Evolutionary conservation across 202 grass and related monocot species (phyloP).

Genomic region (Schoenoplectus triqueter): DNA sequence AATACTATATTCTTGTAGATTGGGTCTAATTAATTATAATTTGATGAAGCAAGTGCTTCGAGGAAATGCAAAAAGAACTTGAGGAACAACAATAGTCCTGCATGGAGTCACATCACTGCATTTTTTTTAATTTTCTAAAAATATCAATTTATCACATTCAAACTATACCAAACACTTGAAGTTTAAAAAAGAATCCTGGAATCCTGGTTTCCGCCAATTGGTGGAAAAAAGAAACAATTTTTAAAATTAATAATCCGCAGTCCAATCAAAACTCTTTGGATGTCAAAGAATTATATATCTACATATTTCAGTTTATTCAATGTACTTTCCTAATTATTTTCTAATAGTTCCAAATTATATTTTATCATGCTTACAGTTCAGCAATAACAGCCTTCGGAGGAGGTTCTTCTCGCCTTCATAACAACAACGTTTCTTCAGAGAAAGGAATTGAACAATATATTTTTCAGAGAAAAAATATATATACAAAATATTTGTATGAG

Average conservation of each 20-base stretch:
- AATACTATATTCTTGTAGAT: neutral
- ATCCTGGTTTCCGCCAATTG: neutral
- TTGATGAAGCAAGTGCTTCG: neutral
- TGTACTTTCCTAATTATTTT: neutral
- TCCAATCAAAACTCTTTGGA: neutral
- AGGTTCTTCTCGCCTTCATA: neutral
- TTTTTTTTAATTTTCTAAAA: neutral
- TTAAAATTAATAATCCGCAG: neutral
- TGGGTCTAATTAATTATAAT: neutral
- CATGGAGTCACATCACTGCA: neutral
- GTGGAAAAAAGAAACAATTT: neutral
- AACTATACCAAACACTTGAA: neutral
- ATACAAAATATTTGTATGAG: no score
- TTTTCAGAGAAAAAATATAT: neutral
- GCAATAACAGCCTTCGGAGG: neutral
- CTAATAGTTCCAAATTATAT: neutral
- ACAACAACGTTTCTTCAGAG: neutral
- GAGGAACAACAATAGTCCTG: neutral
- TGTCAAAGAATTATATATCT: neutral
- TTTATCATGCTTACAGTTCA: neutral
- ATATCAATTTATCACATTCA: neutral
- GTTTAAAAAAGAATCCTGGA: neutral
- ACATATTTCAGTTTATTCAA: neutral
- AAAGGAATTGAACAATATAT: neutral
- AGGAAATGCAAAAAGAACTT: neutral